phyloP scores from a whole-genome alignment of 768 basidiomycete species.

The Kwoniella heveanensis region DNA sequence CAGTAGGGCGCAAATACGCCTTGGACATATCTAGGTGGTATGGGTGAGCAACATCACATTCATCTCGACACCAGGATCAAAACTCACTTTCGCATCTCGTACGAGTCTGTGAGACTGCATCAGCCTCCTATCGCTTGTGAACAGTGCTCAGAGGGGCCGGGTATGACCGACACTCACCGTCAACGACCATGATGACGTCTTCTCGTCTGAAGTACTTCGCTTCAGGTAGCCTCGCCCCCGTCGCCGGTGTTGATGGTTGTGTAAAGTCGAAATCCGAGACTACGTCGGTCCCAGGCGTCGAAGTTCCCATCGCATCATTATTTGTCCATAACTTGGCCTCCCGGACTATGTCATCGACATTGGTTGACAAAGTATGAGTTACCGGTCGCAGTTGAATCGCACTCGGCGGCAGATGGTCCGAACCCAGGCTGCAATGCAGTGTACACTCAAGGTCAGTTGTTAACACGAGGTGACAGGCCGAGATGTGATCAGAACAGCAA shows the following conservation, averaged over 20 bases:
- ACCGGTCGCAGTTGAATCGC: conserved; percentile 1
- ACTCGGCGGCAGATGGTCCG: conserved; percentile 52
- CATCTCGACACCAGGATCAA: neutral
- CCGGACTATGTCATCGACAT: conserved; percentile 55
- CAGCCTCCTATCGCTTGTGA: conserved; percentile 16
- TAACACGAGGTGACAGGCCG: too few relatives aligned
- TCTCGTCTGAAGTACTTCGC: conserved; percentile 54
- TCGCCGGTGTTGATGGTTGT: conserved; percentile 21
- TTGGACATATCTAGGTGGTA: conserved; percentile 15
- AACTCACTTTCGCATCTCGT: conserved; percentile 18
- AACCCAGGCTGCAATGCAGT: conserved; percentile 53
- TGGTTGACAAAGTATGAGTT: too few relatives aligned
- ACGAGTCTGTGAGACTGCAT: conserved; percentile 30
- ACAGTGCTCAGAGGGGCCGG: too few relatives aligned
- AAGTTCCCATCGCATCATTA: conserved; percentile 22
- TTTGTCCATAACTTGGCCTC: conserved; percentile 56
- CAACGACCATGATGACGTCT: conserved; percentile 53
- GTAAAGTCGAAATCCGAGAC: conserved; percentile 23
- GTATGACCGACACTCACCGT: conserved; percentile 15
- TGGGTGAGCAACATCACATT: too few relatives aligned
- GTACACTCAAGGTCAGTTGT: too few relatives aligned
- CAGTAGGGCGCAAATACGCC: conserved; percentile 54
- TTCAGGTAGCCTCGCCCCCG: conserved; percentile 47
- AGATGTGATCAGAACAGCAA: neutral
- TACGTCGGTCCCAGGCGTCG: conserved; percentile 14